These are phyloP conservation scores for Seminavis robusta DNA, from an alignment of 108 stramenopile genomes.

Conservation along the genomic window DNA sequence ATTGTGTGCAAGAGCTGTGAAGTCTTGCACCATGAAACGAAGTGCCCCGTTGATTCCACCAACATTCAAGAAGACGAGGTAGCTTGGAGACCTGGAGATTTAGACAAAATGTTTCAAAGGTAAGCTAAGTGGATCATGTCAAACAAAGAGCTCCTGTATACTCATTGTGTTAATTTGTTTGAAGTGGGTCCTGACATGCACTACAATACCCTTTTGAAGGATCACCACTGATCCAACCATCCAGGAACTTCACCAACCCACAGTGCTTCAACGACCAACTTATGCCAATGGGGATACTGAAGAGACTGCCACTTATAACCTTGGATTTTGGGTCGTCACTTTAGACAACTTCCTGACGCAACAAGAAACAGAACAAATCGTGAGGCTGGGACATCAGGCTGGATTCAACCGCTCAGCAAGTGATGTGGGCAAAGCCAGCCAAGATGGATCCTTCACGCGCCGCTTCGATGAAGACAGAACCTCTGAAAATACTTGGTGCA, in stretches of 20 bases:
- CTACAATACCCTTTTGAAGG: constrained; percentile 37
- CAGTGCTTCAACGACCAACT: too few species aligned
- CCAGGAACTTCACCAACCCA: constrained; percentile 32
- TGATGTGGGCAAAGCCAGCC: not conserved
- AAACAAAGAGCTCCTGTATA: constrained; percentile 11
- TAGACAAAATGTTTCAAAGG: constrained; percentile 68
- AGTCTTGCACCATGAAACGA: constrained; percentile 44
- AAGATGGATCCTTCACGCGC: not conserved
- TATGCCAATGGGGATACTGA: constrained; percentile 22
- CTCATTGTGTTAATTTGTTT: too few species aligned
- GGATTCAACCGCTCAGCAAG: too few species aligned
- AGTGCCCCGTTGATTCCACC: constrained; percentile 51
- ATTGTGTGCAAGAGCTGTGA: not conserved
- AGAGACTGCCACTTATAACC: not conserved
- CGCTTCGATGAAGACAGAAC: constrained; percentile 23
- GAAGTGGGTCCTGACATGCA: constrained; percentile 40
- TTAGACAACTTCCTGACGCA: constrained; percentile 75
- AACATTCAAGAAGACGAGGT: constrained; percentile 24
- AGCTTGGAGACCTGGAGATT: constrained; percentile 54
- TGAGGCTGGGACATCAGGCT: constrained; percentile 68
- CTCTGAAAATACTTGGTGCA: constrained; percentile 77
- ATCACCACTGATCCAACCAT: constrained; percentile 46
- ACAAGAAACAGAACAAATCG: constrained; percentile 64
- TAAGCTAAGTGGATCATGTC: constrained; percentile 56
- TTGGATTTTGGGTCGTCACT: constrained; percentile 83